A percentile compares a stretch with the other conserved stretches of the same genome.
phyloP scores from a whole-genome alignment of 306 rosid species.

The Prunus padus region DNA sequence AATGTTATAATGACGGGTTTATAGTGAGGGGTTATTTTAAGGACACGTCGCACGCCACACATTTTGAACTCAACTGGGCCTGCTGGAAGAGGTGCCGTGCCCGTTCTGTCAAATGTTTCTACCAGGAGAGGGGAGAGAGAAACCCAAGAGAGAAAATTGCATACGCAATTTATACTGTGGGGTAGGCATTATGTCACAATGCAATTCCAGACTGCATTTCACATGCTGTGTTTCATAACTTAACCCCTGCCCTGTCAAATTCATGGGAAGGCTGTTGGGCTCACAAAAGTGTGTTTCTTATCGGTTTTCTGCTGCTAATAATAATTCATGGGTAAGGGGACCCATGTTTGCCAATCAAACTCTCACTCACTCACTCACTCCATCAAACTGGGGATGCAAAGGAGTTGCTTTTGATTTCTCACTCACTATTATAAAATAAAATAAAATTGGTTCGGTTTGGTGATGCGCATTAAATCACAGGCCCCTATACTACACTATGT shows the following conservation, averaged over 20 bases:
- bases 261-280: neutral
- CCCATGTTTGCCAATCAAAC: constrained; percentile 1
- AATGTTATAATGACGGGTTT: too few relatives aligned
- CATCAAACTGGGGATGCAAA: neutral
- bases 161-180: neutral
- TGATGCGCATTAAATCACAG: neutral
- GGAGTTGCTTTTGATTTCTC: neutral
- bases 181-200: neutral
- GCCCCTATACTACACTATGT: neutral
- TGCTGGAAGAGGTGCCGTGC: too few relatives aligned
- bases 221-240: constrained; percentile 16
- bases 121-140: too few relatives aligned
- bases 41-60: too few relatives aligned
- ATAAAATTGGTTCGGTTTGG: neutral
- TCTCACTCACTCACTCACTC: too few relatives aligned
- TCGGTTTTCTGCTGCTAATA: neutral
- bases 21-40: too few relatives aligned
- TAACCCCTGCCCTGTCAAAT: neutral
- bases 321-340: neutral
- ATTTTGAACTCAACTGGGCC: too few relatives aligned
- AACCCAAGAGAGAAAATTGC: too few relatives aligned
- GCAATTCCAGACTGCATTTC: neutral
- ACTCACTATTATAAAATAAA: neutral
- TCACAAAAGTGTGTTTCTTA: neutral
- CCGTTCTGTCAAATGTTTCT: too few relatives aligned